Conservation (phyloP, 192 early-diverging fungal species). For the Spizellomyces punctatus region DNA sequence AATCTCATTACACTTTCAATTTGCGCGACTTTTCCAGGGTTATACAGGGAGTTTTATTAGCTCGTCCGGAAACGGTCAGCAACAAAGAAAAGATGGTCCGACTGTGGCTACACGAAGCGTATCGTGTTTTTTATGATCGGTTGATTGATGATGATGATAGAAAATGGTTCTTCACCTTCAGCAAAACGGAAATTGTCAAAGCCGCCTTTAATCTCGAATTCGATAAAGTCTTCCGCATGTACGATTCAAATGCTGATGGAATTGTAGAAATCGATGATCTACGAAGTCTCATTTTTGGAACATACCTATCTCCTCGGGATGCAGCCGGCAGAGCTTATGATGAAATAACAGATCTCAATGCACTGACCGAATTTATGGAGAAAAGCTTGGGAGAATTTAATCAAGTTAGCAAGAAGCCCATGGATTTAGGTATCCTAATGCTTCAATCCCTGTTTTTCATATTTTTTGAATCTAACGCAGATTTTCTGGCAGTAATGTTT, state of each 20-base stretch:
- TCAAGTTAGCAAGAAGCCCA: slow-evolving; percentile 60
- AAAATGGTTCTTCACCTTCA: slow-evolving; percentile 52
- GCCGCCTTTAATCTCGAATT: slow-evolving; percentile 52
- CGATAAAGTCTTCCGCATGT: slow-evolving; percentile 46
- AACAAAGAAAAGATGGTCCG: slow-evolving; percentile 54
- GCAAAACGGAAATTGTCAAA: slow-evolving; percentile 43
- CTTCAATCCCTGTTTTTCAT: background rate
- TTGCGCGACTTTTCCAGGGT: slow-evolving; percentile 61
- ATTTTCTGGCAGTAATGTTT: slow-evolving; percentile 42
- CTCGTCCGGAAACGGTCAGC: slow-evolving; percentile 40
- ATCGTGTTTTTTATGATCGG: slow-evolving; percentile 62
- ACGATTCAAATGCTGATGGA: slow-evolving; percentile 51
- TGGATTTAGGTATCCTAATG: slow-evolving; percentile 54
- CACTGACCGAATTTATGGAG: slow-evolving; percentile 56
- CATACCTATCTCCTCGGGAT: slow-evolving; percentile 54
- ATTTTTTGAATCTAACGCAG: background rate
- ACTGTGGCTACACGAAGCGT: slow-evolving; percentile 63
- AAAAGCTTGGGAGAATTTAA: slow-evolving; percentile 58
- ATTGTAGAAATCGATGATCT: slow-evolving; percentile 53
- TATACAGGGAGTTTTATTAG: slow-evolving; percentile 57
- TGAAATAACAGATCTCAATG: slow-evolving; percentile 53
- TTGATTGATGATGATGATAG: slow-evolving; percentile 60
- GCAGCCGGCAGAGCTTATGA: slow-evolving; percentile 48
- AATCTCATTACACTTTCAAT: slow-evolving; percentile 70
- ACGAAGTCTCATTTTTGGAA: slow-evolving; percentile 60